Percentiles rank a stretch among this genome's conserved stretches.
Evolutionary conservation across 1,139 yeast genomes (phyloP).

Genomic region (Magnusiomyces suaveolens): DNA sequence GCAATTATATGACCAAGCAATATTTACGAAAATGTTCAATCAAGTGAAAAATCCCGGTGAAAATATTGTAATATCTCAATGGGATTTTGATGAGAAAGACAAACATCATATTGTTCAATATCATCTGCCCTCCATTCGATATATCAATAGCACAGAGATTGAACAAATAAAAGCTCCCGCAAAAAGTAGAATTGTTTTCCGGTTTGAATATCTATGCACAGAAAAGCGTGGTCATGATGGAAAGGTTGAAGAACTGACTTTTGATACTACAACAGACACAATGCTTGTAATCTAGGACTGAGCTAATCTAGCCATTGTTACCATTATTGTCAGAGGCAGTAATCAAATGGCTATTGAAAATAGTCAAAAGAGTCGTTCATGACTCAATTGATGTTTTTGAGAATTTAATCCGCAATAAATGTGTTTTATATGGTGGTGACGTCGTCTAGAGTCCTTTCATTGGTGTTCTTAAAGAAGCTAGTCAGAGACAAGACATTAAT

Average conservation of each 20-base stretch:
- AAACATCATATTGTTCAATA: slow-evolving; percentile 84
- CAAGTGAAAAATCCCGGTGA: slow-evolving; percentile 86
- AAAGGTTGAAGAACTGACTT: slow-evolving; percentile 72
- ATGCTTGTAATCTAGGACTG: slow-evolving; percentile 93
- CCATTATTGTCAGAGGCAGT: slow-evolving; percentile 88
- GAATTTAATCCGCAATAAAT: slow-evolving; percentile 79
- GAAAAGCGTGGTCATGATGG: slow-evolving; percentile 88
- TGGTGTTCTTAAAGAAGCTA: slow-evolving; percentile 87
- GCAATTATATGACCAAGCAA: neutral
- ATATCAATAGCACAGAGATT: slow-evolving; percentile 98
- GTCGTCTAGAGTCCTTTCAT: slow-evolving; percentile 91
- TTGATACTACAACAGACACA: slow-evolving; percentile 93
- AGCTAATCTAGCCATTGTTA: slow-evolving; percentile 80
- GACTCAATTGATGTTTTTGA: slow-evolving; percentile 96
- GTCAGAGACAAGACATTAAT: slow-evolving; percentile 84
- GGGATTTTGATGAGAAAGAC: slow-evolving; percentile 99
- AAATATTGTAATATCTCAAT: slow-evolving; percentile 92
- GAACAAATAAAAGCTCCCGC: slow-evolving; percentile 96
- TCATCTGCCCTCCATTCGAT: slow-evolving; percentile 88
- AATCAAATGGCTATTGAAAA: slow-evolving; percentile 97
- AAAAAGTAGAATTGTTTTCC: slow-evolving; percentile 90
- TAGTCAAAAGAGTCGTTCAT: slow-evolving; percentile 89
- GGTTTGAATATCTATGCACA: slow-evolving; percentile 80
- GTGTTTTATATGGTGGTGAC: slow-evolving; percentile 97
- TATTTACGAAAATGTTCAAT: slow-evolving; percentile 67